Evolutionary conservation across 2,329 filamentous ascomycete species (phyloP).

Genomic region (Fusarium staphyleae): DNA sequence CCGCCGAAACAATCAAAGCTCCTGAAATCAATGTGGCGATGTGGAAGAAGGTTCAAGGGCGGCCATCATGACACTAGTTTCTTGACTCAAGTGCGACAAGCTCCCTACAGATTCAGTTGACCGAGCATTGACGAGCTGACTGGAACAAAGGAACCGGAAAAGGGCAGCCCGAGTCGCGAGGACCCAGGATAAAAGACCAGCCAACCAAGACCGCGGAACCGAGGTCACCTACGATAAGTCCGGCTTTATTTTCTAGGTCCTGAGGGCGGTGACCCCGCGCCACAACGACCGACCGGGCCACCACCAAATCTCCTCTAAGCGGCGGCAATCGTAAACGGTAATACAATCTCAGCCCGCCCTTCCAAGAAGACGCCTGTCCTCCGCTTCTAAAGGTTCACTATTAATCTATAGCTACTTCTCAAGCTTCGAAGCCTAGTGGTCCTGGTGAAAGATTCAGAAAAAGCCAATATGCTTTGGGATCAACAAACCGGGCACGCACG

Average conservation of each 20-base stretch:
- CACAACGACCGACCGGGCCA: conserved; percentile 27
- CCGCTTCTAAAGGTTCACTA: not conserved
- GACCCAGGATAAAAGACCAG: conserved; percentile 15
- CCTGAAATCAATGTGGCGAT: not conserved
- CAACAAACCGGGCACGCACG: not conserved
- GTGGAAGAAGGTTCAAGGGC: conserved; percentile 14
- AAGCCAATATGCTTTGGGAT: too few species aligned
- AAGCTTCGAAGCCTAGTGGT: not conserved
- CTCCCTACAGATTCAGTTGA: conserved; percentile 4
- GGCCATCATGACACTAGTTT: conserved; percentile 1
- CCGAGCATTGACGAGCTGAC: not conserved
- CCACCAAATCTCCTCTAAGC: conserved; percentile 15
- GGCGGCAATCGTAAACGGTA: conserved; percentile 13
- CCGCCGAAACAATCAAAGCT: conserved; percentile 20
- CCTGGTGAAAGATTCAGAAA: not conserved
- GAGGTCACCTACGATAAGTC: conserved; percentile 38
- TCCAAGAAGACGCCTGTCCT: not conserved
- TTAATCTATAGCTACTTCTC: not conserved
- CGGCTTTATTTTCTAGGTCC: conserved; percentile 39
- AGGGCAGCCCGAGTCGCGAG: conserved; percentile 2
- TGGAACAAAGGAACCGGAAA: conserved; percentile 17
- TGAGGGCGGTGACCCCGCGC: conserved; percentile 45
- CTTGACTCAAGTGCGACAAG: conserved; percentile 9
- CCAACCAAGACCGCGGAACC: conserved; percentile 28
- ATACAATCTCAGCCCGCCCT: conserved; percentile 3